A percentile compares a stretch with the other conserved stretches of the same genome.
phyloP scores from a whole-genome alignment of 495 filamentous ascomycete genomes.

The Xylona heveae region DNA sequence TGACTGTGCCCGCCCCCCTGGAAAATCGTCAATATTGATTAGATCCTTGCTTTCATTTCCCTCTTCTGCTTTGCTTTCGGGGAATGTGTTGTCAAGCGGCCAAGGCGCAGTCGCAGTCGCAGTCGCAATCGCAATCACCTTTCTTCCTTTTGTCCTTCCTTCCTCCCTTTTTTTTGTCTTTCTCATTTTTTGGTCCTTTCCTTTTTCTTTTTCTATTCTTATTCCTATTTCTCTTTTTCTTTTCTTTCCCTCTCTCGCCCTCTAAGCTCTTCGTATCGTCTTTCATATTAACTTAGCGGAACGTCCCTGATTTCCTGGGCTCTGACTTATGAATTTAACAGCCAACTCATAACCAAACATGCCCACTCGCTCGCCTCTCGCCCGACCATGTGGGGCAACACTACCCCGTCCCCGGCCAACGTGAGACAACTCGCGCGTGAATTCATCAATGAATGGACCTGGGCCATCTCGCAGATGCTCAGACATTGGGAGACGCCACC shows the following conservation, averaged over 20 bases:
- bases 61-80: too few species aligned
- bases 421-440: slow-evolving; percentile 36
- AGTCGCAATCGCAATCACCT: too few species aligned
- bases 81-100: too few species aligned
- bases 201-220: not conserved
- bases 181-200: too few species aligned
- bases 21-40: too few species aligned
- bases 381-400: slow-evolving; percentile 55
- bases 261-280: slow-evolving; percentile 6
- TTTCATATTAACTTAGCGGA: slow-evolving; percentile 1
- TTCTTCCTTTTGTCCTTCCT: too few species aligned
- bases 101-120: too few species aligned
- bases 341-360: slow-evolving; percentile 35
- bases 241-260: slow-evolving; percentile 1
- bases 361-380: slow-evolving; percentile 34
- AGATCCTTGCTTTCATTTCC: too few species aligned
- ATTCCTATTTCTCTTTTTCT: slow-evolving; percentile 1
- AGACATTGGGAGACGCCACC: slow-evolving; percentile 45
- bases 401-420: slow-evolving; percentile 28
- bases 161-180: not conserved
- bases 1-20: too few species aligned
- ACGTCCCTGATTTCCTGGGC: not conserved
- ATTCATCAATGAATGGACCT: slow-evolving; percentile 45
- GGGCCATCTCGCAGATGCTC: slow-evolving; percentile 42
- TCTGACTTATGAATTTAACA: slow-evolving; percentile 8